Conservation (phyloP, 2,329 filamentous ascomycete species). For the Fusarium longipes region DNA sequence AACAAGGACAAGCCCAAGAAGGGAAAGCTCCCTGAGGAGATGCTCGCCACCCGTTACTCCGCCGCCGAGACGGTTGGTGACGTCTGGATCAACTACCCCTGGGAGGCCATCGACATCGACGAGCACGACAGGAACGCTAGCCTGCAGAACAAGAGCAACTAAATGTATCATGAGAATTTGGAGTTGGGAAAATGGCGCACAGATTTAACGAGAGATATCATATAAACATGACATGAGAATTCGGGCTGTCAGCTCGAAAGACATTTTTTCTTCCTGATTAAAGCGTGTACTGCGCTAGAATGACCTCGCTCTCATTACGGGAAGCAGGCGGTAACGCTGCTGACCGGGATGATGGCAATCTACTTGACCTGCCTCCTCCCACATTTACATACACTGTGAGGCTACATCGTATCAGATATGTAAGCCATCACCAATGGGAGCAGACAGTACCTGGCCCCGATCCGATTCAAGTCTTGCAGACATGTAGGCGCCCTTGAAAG, state of each 20-base stretch:
- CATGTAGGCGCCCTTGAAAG: not conserved
- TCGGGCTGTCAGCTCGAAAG: conserved; percentile 16
- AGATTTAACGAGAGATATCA: conserved; percentile 24
- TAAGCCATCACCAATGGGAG: no score
- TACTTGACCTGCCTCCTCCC: no score
- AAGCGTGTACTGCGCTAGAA: not conserved
- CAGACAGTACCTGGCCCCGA: no score
- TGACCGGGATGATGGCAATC: no score
- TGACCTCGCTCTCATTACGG: no score
- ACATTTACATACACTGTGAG: no score
- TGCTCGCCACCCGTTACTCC: conserved; percentile 81
- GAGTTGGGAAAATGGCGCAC: conserved; percentile 38
- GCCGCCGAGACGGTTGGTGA: conserved; percentile 91
- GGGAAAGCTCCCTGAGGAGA: conserved; percentile 81
- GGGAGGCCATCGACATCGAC: conserved; percentile 95
- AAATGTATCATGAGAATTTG: conserved; percentile 29
- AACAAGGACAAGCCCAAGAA: conserved; percentile 99
- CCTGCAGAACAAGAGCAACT: conserved; percentile 52
- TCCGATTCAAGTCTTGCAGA: no score
- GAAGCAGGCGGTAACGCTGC: no score
- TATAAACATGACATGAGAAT: conserved; percentile 25
- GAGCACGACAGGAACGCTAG: conserved; percentile 83
- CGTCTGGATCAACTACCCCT: conserved; percentile 99
- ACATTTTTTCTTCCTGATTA: not conserved
- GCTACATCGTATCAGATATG: no score